These are phyloP conservation scores for Chlamydomonas asymmetrica DNA, from an alignment of 139 green algal genomes.

Conservation along the genomic window DNA sequence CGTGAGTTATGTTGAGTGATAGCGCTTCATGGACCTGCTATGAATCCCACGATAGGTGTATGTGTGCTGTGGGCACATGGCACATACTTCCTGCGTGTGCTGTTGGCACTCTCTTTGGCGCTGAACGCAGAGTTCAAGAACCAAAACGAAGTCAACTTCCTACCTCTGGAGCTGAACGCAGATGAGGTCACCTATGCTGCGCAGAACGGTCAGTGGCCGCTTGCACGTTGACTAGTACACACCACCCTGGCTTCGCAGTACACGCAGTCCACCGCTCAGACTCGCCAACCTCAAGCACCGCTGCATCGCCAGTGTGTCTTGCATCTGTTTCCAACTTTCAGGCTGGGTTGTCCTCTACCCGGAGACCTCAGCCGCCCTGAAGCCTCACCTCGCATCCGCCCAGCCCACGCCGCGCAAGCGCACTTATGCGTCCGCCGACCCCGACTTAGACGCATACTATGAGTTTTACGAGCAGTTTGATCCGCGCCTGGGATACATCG, in stretches of 20 bases:
- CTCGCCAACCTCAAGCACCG: too few relatives aligned
- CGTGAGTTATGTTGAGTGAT: too few relatives aligned
- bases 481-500: conserved; percentile 17
- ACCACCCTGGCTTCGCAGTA: too few relatives aligned
- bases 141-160: conserved; percentile 38
- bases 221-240: too few relatives aligned
- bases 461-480: conserved; percentile 22
- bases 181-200: conserved; percentile 30
- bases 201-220: conserved; percentile 15
- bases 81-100: too few relatives aligned
- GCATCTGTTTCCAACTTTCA: too few relatives aligned
- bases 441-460: conserved; percentile 1
- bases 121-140: conserved; percentile 54
- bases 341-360: conserved; percentile 19
- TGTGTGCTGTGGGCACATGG: too few relatives aligned
- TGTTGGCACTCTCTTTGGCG: too few relatives aligned
- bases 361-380: conserved; percentile 6
- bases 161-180: conserved; percentile 33
- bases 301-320: too few relatives aligned
- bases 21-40: too few relatives aligned
- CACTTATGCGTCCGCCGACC: neutral
- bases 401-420: neutral
- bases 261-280: too few relatives aligned
- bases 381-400: neutral
- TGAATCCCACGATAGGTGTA: too few relatives aligned